A percentile compares a stretch with the other conserved stretches of the same genome.
These are phyloP conservation scores for Calvatia gigantea DNA, from an alignment of 768 basidiomycete species.

Conservation along the genomic window DNA sequence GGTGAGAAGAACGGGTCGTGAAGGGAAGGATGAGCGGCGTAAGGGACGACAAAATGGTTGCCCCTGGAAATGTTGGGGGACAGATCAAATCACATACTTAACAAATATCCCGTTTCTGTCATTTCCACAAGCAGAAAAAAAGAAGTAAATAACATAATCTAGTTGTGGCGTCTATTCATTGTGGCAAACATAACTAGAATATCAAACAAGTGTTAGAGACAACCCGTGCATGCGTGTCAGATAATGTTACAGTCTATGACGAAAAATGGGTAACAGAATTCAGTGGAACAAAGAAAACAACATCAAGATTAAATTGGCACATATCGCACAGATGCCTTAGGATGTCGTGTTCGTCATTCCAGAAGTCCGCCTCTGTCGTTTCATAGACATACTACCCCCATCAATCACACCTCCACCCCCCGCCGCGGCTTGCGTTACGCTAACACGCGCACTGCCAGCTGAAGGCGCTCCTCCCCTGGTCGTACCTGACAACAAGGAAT, in stretches of 20 bases:
- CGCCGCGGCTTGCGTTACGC: conserved; percentile 23
- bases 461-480: conserved; percentile 37
- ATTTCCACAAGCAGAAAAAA: background rate
- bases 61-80: conserved; percentile 8
- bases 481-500: conserved; percentile 46
- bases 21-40: background rate
- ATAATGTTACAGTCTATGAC: conserved; percentile 32
- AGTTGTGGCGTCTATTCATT: background rate
- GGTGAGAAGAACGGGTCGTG: background rate
- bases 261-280: conserved; percentile 22
- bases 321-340: background rate
- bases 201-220: conserved; percentile 3
- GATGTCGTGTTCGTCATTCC: conserved; percentile 34
- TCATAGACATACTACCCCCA: conserved; percentile 47
- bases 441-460: conserved; percentile 19
- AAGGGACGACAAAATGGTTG: background rate
- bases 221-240: background rate
- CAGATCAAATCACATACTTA: conserved; percentile 9
- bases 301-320: no score
- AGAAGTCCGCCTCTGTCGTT: conserved; percentile 80
- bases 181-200: conserved; percentile 3
- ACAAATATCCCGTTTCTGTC: background rate
- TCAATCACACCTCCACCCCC: conserved; percentile 26
- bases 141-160: conserved; percentile 5
- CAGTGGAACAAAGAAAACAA: conserved; percentile 13